These are phyloP conservation scores for Puccinia horiana DNA, from an alignment of 1,284 basidiomycete species.

Conservation along the genomic window DNA sequence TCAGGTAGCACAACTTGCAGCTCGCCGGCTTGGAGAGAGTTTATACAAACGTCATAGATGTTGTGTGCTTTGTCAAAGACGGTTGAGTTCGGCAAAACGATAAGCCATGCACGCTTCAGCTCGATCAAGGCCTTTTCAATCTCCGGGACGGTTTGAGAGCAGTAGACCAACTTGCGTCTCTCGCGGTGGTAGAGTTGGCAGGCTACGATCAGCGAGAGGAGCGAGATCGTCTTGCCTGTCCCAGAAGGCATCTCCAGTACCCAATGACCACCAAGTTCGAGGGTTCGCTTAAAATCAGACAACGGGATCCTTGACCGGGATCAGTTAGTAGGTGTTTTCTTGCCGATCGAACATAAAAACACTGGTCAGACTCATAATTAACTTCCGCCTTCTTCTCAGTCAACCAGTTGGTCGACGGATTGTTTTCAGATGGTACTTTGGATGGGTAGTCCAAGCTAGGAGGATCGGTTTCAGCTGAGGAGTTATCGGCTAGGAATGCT, in stretches of 20 bases:
- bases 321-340: not conserved
- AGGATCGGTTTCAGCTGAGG: not conserved
- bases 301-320: not conserved
- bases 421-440: conserved; percentile 65
- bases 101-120: conserved; percentile 93
- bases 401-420: not conserved
- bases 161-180: conserved; percentile 93
- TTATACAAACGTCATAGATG: conserved; percentile 99
- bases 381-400: not conserved
- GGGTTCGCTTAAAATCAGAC: conserved; percentile 46
- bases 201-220: conserved; percentile 92
- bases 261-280: conserved; percentile 95
- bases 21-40: too few species aligned
- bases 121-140: conserved; percentile 98
- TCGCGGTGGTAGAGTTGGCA: conserved; percentile 97
- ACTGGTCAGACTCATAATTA: not conserved
- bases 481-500: not conserved
- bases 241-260: conserved; percentile 99
- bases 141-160: conserved; percentile 99
- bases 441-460: not conserved
- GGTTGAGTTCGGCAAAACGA: conserved; percentile 90
- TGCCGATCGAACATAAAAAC: not conserved
- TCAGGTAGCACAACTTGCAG: too few species aligned
- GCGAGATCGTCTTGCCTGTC: conserved; percentile 96
- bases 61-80: conserved; percentile 99